phyloP scores from a whole-genome alignment of 805 yeast species.

The Metschnikowia henanensis region DNA sequence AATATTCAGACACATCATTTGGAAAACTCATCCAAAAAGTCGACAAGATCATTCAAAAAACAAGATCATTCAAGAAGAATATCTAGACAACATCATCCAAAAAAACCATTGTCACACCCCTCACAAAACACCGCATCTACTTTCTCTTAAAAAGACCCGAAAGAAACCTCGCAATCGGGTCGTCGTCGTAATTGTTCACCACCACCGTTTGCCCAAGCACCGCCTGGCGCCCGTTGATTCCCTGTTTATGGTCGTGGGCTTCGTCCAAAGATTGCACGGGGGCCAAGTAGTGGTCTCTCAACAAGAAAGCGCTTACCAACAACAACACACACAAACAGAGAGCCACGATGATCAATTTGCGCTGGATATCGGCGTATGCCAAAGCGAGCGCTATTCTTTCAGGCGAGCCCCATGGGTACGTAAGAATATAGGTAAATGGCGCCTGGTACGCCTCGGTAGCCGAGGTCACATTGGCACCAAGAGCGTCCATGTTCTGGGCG shows the following conservation, averaged over 20 bases:
- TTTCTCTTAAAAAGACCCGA: slow-evolving; percentile 12
- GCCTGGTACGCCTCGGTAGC: slow-evolving; percentile 39
- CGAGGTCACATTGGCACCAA: slow-evolving; percentile 28
- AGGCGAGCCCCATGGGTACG: slow-evolving; percentile 62
- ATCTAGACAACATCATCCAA: no score
- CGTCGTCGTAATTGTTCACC: slow-evolving; percentile 19
- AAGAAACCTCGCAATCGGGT: slow-evolving; percentile 19
- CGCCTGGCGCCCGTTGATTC: slow-evolving; percentile 13
- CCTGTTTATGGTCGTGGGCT: slow-evolving; percentile 17
- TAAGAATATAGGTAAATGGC: slow-evolving; percentile 50
- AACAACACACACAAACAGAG: slow-evolving; percentile 54
- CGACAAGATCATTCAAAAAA: no score
- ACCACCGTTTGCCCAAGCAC: slow-evolving; percentile 17
- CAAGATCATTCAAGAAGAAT: no score
- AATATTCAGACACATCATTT: no score
- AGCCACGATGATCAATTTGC: slow-evolving; percentile 56
- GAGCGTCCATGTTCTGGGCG: slow-evolving; percentile 25
- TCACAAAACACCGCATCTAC: not conserved
- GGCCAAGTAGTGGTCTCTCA: slow-evolving; percentile 53
- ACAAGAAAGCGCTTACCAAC: slow-evolving; percentile 44
- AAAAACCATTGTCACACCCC: no score
- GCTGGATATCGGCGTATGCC: slow-evolving; percentile 61
- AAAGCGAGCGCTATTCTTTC: slow-evolving; percentile 56
- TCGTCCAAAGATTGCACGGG: slow-evolving; percentile 31
- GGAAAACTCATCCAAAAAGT: no score